These are phyloP conservation scores for Sugiyamaella paludigena DNA, from an alignment of 1,139 yeast genomes.

Conservation along the genomic window DNA sequence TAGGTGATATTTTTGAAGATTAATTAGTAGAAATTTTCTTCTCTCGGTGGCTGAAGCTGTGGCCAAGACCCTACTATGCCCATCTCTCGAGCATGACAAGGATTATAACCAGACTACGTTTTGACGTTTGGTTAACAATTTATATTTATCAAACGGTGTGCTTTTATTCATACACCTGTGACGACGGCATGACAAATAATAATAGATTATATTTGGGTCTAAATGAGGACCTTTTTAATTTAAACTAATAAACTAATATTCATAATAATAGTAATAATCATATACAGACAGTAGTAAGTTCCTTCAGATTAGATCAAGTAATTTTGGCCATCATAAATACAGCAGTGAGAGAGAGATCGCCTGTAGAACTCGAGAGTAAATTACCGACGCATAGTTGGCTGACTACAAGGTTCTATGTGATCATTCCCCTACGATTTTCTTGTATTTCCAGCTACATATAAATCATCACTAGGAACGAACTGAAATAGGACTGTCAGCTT, in stretches of 20 bases:
- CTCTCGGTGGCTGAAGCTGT: no score
- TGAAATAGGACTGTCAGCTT: no score
- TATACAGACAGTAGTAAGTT: not conserved
- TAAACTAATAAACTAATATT: not conserved
- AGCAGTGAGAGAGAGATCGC: constrained; percentile 20
- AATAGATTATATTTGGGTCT: not conserved
- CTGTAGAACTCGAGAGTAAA: constrained; percentile 18
- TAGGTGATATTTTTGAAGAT: constrained; percentile 4
- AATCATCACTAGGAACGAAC: no score
- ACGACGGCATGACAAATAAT: not conserved
- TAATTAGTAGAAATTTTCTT: no score
- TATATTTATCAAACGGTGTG: constrained; percentile 1
- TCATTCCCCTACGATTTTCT: no score
- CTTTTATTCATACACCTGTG: not conserved
- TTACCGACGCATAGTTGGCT: no score
- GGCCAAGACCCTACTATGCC: no score
- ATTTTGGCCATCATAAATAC: constrained; percentile 5
- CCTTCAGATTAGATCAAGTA: constrained; percentile 27
- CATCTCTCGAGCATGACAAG: no score
- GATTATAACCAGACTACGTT: constrained; percentile 4
- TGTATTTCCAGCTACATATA: no score
- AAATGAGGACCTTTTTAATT: not conserved
- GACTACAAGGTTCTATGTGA: no score
- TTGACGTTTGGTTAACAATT: constrained; percentile 4
- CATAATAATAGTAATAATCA: no score